Conservation (phyloP, 2,329 filamentous ascomycete genomes). For the Colletotrichum abscissum region DNA sequence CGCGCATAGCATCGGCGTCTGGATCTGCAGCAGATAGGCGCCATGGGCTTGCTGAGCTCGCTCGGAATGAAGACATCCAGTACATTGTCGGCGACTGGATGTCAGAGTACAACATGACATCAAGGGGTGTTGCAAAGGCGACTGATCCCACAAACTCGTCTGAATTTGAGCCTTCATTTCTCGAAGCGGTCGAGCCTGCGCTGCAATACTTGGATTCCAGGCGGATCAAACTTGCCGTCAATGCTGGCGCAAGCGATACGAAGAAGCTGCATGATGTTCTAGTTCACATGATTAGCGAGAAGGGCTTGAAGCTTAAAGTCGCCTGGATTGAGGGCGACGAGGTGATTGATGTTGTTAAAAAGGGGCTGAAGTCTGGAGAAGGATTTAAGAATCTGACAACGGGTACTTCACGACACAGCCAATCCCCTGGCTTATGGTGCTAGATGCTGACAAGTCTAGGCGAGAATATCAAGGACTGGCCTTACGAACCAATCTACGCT, state of each 20-base stretch:
- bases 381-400: slow-evolving; percentile 29
- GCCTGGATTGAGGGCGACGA: slow-evolving; percentile 53
- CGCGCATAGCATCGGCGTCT: slow-evolving; percentile 45
- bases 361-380: not conserved
- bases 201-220: slow-evolving; percentile 46
- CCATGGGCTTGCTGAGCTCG: slow-evolving; percentile 39
- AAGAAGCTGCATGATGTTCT: slow-evolving; percentile 44
- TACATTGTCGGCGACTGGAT: slow-evolving; percentile 54
- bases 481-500: slow-evolving; percentile 38
- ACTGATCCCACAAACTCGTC: slow-evolving; percentile 42
- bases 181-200: slow-evolving; percentile 55
- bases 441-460: not conserved
- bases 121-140: slow-evolving; percentile 41
- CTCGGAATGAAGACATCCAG: slow-evolving; percentile 42
- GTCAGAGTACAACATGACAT: slow-evolving; percentile 63
- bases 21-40: slow-evolving; percentile 41
- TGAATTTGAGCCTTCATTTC: slow-evolving; percentile 51
- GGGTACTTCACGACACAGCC: not conserved
- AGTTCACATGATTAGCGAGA: slow-evolving; percentile 42
- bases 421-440: too few relatives aligned
- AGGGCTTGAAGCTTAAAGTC: slow-evolving; percentile 45
- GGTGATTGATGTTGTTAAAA: slow-evolving; percentile 42
- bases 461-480: slow-evolving; percentile 30
- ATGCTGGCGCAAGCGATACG: slow-evolving; percentile 53
- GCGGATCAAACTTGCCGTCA: slow-evolving; percentile 51